These are phyloP conservation scores for Citrus cavaleriei DNA, from an alignment of 345 rosid genomes.

Conservation along the genomic window DNA sequence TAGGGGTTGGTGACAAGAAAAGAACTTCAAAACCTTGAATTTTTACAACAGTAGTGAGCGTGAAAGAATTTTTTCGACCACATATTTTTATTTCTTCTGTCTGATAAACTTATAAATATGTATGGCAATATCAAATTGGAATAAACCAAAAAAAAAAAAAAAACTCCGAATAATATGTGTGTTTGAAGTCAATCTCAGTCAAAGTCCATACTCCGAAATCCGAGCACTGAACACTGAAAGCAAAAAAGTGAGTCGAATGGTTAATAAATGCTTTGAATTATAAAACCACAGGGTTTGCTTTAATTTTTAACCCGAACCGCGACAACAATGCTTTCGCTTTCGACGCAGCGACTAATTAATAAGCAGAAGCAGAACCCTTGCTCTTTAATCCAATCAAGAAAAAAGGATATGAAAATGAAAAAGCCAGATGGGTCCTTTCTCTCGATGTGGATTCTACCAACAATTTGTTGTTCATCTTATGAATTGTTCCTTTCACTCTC, in stretches of 20 bases:
- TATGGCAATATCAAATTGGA: too few species aligned
- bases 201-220: background rate
- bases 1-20: too few species aligned
- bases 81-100: too few species aligned
- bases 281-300: background rate
- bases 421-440: conserved; percentile 16
- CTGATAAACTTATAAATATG: too few species aligned
- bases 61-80: too few species aligned
- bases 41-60: too few species aligned
- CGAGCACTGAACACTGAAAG: conserved; percentile 12
- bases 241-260: background rate
- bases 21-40: too few species aligned
- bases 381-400: too few species aligned
- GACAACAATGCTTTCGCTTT: conserved; percentile 1
- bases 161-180: too few species aligned
- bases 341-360: conserved; percentile 1
- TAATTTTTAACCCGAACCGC: background rate
- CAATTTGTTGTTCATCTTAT: conserved; percentile 32
- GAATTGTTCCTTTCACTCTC: conserved; percentile 59
- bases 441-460: conserved; percentile 33
- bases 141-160: too few species aligned
- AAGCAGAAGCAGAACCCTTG: background rate
- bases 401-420: background rate
- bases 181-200: background rate
- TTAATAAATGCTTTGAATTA: background rate